Percentiles rank a stretch among this genome's conserved stretches.
These are phyloP conservation scores for Pseudocercospora pini-densiflorae DNA, from an alignment of 2,329 filamentous ascomycete species.

Conservation along the genomic window DNA sequence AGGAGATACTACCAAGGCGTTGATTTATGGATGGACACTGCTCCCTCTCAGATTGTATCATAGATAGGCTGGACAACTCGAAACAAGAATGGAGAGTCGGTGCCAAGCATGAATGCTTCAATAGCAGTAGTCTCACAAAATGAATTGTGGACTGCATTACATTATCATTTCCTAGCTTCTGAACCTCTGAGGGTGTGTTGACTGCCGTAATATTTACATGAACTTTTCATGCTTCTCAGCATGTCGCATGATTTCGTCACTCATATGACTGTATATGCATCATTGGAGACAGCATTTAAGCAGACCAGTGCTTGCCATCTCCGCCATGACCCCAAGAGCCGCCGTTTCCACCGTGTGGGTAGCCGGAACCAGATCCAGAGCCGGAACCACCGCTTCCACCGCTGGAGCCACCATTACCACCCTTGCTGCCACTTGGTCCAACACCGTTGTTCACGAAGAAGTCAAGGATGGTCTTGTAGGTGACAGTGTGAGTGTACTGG, in stretches of 20 bases:
- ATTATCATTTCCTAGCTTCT: background rate
- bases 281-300: background rate
- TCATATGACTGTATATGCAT: background rate
- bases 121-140: background rate
- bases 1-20: constrained; percentile 9
- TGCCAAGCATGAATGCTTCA: background rate
- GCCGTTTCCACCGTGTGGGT: background rate
- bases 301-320: constrained; percentile 3
- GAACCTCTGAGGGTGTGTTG: background rate
- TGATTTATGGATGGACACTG: constrained; percentile 9
- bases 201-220: constrained; percentile 1
- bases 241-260: background rate
- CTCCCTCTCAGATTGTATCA: constrained; percentile 6
- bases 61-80: background rate
- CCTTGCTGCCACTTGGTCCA: constrained; percentile 10
- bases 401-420: background rate
- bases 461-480: constrained; percentile 36
- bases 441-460: constrained; percentile 36
- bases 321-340: no score
- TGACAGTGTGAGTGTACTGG: constrained; percentile 37
- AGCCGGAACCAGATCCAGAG: background rate
- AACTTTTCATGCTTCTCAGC: background rate
- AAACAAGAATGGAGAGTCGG: background rate
- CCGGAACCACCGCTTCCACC: background rate
- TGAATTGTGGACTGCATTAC: background rate